These are phyloP conservation scores for Cyberlindnera bimundalis DNA, from an alignment of 805 yeast genomes.

Conservation along the genomic window DNA sequence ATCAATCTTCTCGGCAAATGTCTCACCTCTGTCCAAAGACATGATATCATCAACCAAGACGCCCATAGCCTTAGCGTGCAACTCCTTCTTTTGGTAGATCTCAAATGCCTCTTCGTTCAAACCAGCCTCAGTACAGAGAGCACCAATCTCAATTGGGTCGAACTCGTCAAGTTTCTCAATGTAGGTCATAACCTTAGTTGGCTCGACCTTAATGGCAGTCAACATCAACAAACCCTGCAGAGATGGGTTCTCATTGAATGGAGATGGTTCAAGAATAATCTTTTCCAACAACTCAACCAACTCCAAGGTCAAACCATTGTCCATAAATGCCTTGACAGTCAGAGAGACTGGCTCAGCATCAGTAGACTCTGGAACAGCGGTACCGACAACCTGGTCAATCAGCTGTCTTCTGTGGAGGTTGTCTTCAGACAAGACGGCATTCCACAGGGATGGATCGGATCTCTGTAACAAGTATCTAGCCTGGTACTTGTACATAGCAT, in stretches of 20 bases:
- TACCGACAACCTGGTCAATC: constrained; percentile 90
- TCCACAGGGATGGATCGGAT: constrained; percentile 85
- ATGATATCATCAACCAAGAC: constrained; percentile 90
- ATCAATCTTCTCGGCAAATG: constrained; percentile 87
- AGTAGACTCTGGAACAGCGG: constrained; percentile 91
- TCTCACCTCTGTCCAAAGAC: constrained; percentile 93
- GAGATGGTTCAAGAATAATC: constrained; percentile 95
- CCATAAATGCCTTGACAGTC: constrained; percentile 95
- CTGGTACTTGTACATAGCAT: constrained; percentile 97
- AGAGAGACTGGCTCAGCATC: constrained; percentile 93
- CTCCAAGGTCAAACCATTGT: constrained; percentile 87
- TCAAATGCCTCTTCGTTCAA: constrained; percentile 92
- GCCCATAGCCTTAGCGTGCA: constrained; percentile 74
- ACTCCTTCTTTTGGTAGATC: constrained; percentile 81
- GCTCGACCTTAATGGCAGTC: constrained; percentile 95
- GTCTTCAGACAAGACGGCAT: constrained; percentile 66
- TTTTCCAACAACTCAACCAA: constrained; percentile 92
- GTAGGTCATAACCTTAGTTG: constrained; percentile 75
- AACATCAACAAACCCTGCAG: constrained; percentile 88
- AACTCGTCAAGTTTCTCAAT: constrained; percentile 87
- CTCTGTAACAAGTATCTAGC: constrained; percentile 91
- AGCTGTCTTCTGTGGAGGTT: constrained; percentile 87
- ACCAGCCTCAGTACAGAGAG: constrained; percentile 83
- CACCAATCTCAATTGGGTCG: constrained; percentile 92
- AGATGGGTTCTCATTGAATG: constrained; percentile 92